Evolutionary conservation across 495 filamentous ascomycete species (phyloP).

Genomic region (Neurospora tetrasperma): DNA sequence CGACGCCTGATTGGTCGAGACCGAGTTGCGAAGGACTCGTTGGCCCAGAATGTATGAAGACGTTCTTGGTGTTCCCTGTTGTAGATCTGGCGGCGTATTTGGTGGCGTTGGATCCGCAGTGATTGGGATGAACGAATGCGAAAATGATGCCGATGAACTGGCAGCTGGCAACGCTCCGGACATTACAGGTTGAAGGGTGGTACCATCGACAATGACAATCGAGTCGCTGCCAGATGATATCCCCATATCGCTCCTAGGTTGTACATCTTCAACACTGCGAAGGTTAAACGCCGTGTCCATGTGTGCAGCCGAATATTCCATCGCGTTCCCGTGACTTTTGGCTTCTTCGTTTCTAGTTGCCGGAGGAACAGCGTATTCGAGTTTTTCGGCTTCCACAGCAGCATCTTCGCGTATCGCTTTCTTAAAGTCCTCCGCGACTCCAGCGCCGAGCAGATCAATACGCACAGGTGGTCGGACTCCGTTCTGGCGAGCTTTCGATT

Average conservation of each 20-base stretch:
- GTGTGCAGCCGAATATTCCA: slow-evolving; percentile 32
- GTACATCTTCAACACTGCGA: slow-evolving; percentile 10
- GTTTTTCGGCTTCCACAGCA: slow-evolving; percentile 29
- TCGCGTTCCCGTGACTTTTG: slow-evolving; percentile 5
- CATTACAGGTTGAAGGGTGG: slow-evolving; percentile 34
- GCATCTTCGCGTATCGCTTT: slow-evolving; percentile 50
- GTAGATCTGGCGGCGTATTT: slow-evolving; percentile 38
- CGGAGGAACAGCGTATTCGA: slow-evolving; percentile 11
- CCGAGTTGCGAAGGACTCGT: slow-evolving; percentile 22
- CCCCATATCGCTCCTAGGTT: slow-evolving; percentile 36
- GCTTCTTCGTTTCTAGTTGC: slow-evolving; percentile 2
- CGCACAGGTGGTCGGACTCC: slow-evolving; percentile 34
- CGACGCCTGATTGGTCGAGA: slow-evolving; percentile 24
- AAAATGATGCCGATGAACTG: slow-evolving; percentile 39
- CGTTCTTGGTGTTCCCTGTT: slow-evolving; percentile 34
- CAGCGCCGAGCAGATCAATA: slow-evolving; percentile 74
- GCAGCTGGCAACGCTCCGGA: slow-evolving; percentile 33
- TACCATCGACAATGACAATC: slow-evolving; percentile 80
- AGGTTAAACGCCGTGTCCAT: slow-evolving; percentile 22
- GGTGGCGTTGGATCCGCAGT: slow-evolving; percentile 41
- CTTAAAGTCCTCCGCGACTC: slow-evolving; percentile 63
- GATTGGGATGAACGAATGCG: slow-evolving; percentile 35
- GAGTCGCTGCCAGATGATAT: slow-evolving; percentile 74
- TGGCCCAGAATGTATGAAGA: slow-evolving; percentile 43
- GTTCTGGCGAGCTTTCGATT: slow-evolving; percentile 36